Percentiles rank a stretch among this genome's conserved stretches.
phyloP scores from a whole-genome alignment of 2,329 filamentous ascomycete species.

The Hypomyces rosellus region DNA sequence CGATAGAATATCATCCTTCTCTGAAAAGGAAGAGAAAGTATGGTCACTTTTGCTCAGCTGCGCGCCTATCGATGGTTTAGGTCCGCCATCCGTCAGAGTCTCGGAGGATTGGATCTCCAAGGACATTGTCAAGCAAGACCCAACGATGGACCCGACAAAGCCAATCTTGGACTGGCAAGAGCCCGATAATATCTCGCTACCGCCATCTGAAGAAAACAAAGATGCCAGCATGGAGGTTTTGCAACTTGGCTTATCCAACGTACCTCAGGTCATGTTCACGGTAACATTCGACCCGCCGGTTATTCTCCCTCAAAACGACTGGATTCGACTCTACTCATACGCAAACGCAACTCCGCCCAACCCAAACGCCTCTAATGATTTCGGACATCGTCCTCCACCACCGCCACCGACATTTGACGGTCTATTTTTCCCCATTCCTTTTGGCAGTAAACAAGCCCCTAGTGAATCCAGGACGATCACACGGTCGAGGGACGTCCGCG shows the following conservation, averaged over 20 bases:
- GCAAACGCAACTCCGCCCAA: conserved; percentile 41
- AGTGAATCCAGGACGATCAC: conserved; percentile 52
- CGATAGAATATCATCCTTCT: conserved; percentile 31
- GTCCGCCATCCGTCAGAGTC: conserved; percentile 58
- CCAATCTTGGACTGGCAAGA: conserved; percentile 64
- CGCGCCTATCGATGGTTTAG: conserved; percentile 38
- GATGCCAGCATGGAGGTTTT: conserved; percentile 48
- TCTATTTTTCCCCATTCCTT: conserved; percentile 49
- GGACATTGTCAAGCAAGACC: conserved; percentile 52
- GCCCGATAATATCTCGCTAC: conserved; percentile 58
- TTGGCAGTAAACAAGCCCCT: conserved; percentile 44
- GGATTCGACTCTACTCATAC: conserved; percentile 54
- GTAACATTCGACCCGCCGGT: conserved; percentile 70
- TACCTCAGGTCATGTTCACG: conserved; percentile 68
- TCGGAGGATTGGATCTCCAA: conserved; percentile 70
- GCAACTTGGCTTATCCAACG: conserved; percentile 36
- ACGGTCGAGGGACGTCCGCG: conserved; percentile 40
- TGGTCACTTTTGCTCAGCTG: conserved; percentile 68
- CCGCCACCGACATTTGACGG: conserved; percentile 48
- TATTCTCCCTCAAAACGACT: conserved; percentile 58
- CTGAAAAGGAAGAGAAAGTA: conserved; percentile 40
- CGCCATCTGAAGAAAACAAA: conserved; percentile 38
- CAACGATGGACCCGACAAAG: conserved; percentile 35
- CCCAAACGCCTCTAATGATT: conserved; percentile 26
- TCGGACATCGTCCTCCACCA: conserved; percentile 22